Evolutionary conservation across 2,329 filamentous ascomycete species (phyloP).

Genomic region (Didymella arachidicola): DNA sequence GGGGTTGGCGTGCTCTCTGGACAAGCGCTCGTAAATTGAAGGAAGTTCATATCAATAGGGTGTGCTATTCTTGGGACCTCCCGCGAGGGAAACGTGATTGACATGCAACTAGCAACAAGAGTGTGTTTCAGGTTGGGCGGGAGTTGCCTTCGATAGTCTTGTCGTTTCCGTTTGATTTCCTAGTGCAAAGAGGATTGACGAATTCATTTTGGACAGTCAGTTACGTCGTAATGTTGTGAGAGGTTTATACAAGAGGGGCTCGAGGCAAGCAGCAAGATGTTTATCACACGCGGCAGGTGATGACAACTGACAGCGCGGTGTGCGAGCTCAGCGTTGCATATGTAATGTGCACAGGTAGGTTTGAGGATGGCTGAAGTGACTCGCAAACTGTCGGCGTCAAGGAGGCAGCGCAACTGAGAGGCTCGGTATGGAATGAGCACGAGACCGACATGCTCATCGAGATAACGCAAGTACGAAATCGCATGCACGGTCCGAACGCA

Average conservation of each 20-base stretch:
- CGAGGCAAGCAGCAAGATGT: not conserved
- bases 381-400: not conserved
- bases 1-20: not conserved
- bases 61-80: not conserved
- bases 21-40: conserved; percentile 4
- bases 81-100: not conserved
- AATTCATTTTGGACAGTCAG: not conserved
- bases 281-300: not conserved
- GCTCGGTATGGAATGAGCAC: not conserved
- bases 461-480: conserved; percentile 2
- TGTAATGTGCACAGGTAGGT: not conserved
- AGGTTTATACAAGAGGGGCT: not conserved
- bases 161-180: not conserved
- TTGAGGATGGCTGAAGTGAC: not conserved
- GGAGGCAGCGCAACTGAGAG: not conserved
- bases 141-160: not conserved
- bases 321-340: not conserved
- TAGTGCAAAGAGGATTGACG: not conserved
- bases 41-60: conserved; percentile 1
- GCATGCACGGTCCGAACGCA: not conserved
- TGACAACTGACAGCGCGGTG: not conserved
- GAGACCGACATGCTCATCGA: not conserved
- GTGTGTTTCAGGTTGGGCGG: not conserved
- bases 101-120: not conserved
- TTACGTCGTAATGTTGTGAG: not conserved